Percentiles rank a stretch among this genome's conserved stretches.
Conservation (phyloP, 768 basidiomycete genomes). For the Bullera alba region DNA sequence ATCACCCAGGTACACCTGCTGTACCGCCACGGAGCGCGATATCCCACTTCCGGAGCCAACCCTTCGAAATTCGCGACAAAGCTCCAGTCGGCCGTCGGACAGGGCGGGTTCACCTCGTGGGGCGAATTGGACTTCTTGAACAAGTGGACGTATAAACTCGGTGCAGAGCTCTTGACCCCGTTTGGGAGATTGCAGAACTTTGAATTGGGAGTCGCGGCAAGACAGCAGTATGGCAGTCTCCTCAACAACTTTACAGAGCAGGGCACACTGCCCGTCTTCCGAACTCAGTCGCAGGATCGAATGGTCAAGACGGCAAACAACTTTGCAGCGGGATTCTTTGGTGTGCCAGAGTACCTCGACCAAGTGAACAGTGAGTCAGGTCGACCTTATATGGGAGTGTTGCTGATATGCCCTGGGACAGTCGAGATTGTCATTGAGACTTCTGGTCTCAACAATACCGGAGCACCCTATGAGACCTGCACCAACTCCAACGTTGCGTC, state of each 20-base stretch:
- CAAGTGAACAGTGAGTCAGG: slow-evolving; percentile 20
- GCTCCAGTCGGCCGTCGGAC: slow-evolving; percentile 29
- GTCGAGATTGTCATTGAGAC: slow-evolving; percentile 43
- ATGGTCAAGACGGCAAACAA: slow-evolving; percentile 55
- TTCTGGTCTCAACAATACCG: slow-evolving; percentile 37
- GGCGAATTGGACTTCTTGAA: slow-evolving; percentile 35
- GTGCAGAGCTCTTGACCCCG: slow-evolving; percentile 29
- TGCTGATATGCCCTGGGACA: too few relatives aligned
- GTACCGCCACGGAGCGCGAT: slow-evolving; percentile 40
- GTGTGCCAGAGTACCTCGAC: slow-evolving; percentile 51
- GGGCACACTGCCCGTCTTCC: slow-evolving; percentile 51
- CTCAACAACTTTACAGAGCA: slow-evolving; percentile 37
- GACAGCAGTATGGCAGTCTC: slow-evolving; percentile 33
- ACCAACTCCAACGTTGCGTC: slow-evolving; percentile 26
- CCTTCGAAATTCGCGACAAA: slow-evolving; percentile 35
- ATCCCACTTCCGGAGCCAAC: slow-evolving; percentile 38
- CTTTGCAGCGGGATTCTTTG: slow-evolving; percentile 55
- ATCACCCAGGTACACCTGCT: slow-evolving; percentile 38
- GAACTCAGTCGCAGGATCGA: slow-evolving; percentile 54
- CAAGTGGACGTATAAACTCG: slow-evolving; percentile 38
- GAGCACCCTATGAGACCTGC: slow-evolving; percentile 40
- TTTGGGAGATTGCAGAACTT: slow-evolving; percentile 42
- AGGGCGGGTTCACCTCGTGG: slow-evolving; percentile 11
- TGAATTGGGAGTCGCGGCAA: slow-evolving; percentile 32
- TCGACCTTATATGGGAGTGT: too few relatives aligned